These are phyloP conservation scores for Colletotrichum tamarilloi DNA, from an alignment of 2,329 filamentous ascomycete genomes.

Conservation along the genomic window DNA sequence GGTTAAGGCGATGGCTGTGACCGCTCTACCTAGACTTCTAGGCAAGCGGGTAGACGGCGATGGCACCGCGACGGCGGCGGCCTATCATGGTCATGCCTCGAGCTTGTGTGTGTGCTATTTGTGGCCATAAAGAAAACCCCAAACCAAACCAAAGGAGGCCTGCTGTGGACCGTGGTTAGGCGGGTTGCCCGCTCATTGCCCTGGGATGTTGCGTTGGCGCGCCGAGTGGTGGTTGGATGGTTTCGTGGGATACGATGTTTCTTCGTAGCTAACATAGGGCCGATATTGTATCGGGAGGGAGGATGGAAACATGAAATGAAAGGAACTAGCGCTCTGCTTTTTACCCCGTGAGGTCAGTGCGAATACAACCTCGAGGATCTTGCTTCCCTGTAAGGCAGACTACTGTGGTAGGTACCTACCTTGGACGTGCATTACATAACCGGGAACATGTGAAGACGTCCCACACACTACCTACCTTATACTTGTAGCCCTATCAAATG, in stretches of 20 bases:
- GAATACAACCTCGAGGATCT: neutral
- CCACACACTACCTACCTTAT: neutral
- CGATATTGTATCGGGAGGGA: neutral
- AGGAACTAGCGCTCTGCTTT: neutral
- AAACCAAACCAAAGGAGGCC: neutral
- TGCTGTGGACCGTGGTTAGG: neutral
- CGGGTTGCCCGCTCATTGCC: too few species aligned
- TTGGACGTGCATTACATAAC: neutral
- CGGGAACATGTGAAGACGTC: neutral
- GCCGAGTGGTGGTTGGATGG: neutral
- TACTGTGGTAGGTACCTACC: too few species aligned
- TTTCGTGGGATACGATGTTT: neutral
- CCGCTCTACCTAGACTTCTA: conserved; percentile 2
- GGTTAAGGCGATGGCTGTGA: conserved; percentile 8
- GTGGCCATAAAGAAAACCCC: neutral
- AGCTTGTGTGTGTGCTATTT: neutral
- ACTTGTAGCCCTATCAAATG: neutral
- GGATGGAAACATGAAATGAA: neutral
- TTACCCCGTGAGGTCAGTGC: neutral
- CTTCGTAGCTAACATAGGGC: neutral
- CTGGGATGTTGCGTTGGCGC: neutral
- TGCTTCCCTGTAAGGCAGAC: too few species aligned
- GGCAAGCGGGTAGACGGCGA: neutral
- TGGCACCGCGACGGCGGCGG: neutral
- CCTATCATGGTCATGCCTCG: too few species aligned